Percentiles rank a stretch among this genome's conserved stretches.
phyloP scores from a whole-genome alignment of 306 rosid genomes.

The Neltuma alba region DNA sequence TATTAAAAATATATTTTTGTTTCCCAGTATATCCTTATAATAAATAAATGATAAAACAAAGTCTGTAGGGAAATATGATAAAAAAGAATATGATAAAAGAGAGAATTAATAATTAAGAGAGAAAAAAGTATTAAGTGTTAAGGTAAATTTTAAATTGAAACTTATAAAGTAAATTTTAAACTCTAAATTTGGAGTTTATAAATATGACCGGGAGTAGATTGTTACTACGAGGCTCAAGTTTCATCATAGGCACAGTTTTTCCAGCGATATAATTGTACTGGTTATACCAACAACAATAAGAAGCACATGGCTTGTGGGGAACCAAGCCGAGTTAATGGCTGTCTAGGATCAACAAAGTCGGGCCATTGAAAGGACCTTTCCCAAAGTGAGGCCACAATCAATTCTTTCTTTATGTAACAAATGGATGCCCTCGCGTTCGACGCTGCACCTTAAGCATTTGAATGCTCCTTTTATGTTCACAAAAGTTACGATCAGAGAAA shows the following conservation, averaged over 20 bases:
- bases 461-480: not conserved
- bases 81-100: too few species aligned
- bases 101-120: too few species aligned
- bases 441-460: too few species aligned
- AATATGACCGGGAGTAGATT: too few species aligned
- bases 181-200: too few species aligned
- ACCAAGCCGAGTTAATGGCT: not conserved
- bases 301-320: slow-evolving; percentile 16
- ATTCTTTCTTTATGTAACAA: not conserved
- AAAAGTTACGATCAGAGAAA: not conserved
- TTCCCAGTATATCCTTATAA: too few species aligned
- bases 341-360: not conserved
- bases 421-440: not conserved
- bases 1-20: too few species aligned
- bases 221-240: not conserved
- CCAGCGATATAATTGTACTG: not conserved
- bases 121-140: too few species aligned
- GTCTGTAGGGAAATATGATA: too few species aligned
- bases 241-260: not conserved
- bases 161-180: too few species aligned
- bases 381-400: not conserved
- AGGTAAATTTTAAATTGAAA: too few species aligned
- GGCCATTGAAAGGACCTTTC: not conserved
- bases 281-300: not conserved
- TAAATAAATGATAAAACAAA: too few species aligned